Evolutionary conservation across 2,329 filamentous ascomycete genomes (phyloP).

Genomic region (Aureobasidium pullulans): DNA sequence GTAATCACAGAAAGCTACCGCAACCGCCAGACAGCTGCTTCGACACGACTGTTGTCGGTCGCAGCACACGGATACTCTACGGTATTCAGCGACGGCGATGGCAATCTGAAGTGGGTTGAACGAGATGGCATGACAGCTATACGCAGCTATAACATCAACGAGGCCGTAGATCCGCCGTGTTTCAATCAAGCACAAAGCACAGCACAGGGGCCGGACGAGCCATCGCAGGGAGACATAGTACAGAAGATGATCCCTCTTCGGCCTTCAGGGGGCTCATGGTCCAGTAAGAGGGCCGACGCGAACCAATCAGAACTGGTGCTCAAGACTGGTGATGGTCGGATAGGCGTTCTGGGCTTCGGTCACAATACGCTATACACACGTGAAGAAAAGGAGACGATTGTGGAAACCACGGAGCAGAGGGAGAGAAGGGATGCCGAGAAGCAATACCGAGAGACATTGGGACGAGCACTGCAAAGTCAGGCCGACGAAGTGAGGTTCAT

Average conservation of each 20-base stretch:
- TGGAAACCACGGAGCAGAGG: slow-evolving; percentile 36
- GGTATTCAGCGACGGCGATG: slow-evolving; percentile 76
- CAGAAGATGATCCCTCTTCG: slow-evolving; percentile 64
- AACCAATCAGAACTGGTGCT: slow-evolving; percentile 62
- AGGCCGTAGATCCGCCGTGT: slow-evolving; percentile 15
- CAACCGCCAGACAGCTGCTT: slow-evolving; percentile 77
- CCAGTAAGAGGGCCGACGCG: slow-evolving; percentile 21
- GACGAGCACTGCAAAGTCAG: slow-evolving; percentile 65
- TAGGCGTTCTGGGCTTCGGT: slow-evolving; percentile 59
- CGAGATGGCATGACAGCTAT: slow-evolving; percentile 60
- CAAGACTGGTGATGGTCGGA: slow-evolving; percentile 75
- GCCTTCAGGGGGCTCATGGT: not conserved
- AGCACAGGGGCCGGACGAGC: slow-evolving; percentile 19
- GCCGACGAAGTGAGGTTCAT: slow-evolving; percentile 73
- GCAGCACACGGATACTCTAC: slow-evolving; percentile 74
- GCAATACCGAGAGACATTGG: slow-evolving; percentile 63
- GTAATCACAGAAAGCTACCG: slow-evolving; percentile 39
- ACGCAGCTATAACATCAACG: slow-evolving; percentile 52
- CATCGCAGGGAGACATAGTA: slow-evolving; percentile 59
- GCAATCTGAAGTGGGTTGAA: slow-evolving; percentile 84
- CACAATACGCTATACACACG: slow-evolving; percentile 21
- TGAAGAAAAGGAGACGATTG: slow-evolving; percentile 40
- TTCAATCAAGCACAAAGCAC: slow-evolving; percentile 13
- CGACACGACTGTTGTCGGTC: slow-evolving; percentile 74
- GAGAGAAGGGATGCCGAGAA: slow-evolving; percentile 50